These are phyloP conservation scores for Anisogramma anomala DNA, from an alignment of 2,329 filamentous ascomycete genomes.

Conservation along the genomic window DNA sequence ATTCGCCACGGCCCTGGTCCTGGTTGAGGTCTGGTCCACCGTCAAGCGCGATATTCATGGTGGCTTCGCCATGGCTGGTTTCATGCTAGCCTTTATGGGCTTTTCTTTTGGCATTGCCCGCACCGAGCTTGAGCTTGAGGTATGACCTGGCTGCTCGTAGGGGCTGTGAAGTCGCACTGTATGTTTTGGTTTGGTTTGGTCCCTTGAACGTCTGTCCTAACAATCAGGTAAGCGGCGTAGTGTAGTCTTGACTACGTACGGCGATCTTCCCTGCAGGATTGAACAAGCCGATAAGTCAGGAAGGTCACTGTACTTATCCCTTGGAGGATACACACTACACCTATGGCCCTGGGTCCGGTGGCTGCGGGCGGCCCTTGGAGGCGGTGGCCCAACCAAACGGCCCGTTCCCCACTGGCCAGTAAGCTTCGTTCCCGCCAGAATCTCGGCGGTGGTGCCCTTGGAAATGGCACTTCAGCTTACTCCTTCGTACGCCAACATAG, in stretches of 20 bases:
- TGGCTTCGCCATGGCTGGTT: constrained; percentile 20
- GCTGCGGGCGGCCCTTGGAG: constrained; percentile 5
- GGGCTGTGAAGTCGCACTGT: too few species aligned
- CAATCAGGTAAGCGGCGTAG: too few species aligned
- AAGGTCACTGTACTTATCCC: too few species aligned
- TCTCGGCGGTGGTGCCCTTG: constrained; percentile 1
- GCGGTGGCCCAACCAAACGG: constrained; percentile 5
- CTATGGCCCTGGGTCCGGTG: neutral
- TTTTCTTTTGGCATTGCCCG: constrained; percentile 15
- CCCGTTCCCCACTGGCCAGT: neutral
- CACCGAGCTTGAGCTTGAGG: too few species aligned
- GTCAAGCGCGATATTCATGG: constrained; percentile 18
- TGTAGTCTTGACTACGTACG: too few species aligned
- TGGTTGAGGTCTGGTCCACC: constrained; percentile 18
- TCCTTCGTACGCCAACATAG: constrained; percentile 8
- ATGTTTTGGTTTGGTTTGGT: too few species aligned
- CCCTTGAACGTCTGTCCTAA: too few species aligned
- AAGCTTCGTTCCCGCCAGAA: too few species aligned
- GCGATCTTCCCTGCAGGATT: too few species aligned
- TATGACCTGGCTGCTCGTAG: too few species aligned
- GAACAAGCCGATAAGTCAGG: constrained; percentile 36
- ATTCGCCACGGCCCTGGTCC: constrained; percentile 15
- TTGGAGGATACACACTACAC: too few species aligned
- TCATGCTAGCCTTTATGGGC: constrained; percentile 18
- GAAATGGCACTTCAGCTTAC: constrained; percentile 4